These are phyloP conservation scores for Macroventuria anomochaeta DNA, from an alignment of 2,329 filamentous ascomycete genomes.

Conservation along the genomic window DNA sequence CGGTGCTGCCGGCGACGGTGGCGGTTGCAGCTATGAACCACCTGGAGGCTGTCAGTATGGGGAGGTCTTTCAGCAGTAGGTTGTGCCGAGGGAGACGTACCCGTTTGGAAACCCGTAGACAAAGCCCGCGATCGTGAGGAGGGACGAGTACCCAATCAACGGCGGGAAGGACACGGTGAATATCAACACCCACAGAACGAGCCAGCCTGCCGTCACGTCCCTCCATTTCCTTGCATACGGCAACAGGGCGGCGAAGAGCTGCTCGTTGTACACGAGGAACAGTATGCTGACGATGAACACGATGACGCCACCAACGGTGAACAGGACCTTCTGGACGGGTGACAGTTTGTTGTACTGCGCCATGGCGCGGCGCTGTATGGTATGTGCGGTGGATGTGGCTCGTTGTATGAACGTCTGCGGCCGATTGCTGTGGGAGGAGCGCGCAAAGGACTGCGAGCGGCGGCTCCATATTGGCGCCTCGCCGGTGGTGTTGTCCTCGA, in stretches of 20 bases:
- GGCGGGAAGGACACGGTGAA: slow-evolving; percentile 85
- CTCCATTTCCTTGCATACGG: slow-evolving; percentile 81
- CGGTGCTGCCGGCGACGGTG: slow-evolving; percentile 78
- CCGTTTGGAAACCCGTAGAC: slow-evolving; percentile 74
- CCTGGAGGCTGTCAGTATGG: slow-evolving; percentile 52
- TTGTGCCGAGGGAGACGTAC: slow-evolving; percentile 57
- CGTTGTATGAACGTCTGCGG: slow-evolving; percentile 46
- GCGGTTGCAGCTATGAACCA: slow-evolving; percentile 85
- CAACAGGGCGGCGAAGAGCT: slow-evolving; percentile 76
- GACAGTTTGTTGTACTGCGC: slow-evolving; percentile 63
- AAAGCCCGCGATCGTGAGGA: slow-evolving; percentile 72
- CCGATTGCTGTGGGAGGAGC: slow-evolving; percentile 45
- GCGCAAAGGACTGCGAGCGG: slow-evolving; percentile 49
- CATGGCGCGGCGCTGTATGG: slow-evolving; percentile 55
- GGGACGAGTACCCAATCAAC: slow-evolving; percentile 83
- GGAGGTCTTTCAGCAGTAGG: too few relatives aligned
- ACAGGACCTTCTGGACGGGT: slow-evolving; percentile 66
- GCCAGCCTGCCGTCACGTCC: slow-evolving; percentile 71
- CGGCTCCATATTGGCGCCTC: slow-evolving; percentile 61
- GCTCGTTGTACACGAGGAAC: slow-evolving; percentile 78
- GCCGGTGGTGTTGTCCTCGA: slow-evolving; percentile 57
- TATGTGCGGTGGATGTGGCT: slow-evolving; percentile 52
- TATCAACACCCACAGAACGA: slow-evolving; percentile 76
- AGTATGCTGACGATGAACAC: slow-evolving; percentile 66
- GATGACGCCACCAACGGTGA: slow-evolving; percentile 59